Base-by-base conservation (phyloP, 805 yeast species). In the Cyberlindnera suaveolens region DNA sequence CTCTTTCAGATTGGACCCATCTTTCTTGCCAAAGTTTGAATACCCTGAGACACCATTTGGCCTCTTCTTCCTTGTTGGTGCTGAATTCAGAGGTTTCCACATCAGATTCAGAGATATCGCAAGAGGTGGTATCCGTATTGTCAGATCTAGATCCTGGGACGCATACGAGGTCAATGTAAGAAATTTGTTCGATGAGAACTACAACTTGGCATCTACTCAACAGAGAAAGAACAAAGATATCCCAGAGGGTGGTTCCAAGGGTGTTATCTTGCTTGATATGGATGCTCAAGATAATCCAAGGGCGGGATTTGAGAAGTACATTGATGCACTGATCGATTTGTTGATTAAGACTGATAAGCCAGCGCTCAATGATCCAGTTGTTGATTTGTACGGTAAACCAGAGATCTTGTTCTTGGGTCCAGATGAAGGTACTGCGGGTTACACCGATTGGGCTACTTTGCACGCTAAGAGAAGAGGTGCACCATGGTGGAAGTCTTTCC, bases 211-310 rank as follows among this genome's bases (percentile, higher is more conserved):
- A 34, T 78, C 82, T 43, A 91, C 99, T 36, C 99, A 91, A 68
- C 99, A 93, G 70, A 77, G 91, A 53, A 91, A 91, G 68, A 93
- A 91, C 70, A 91, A 91, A 71, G 99, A 91, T 70, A 93, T 91
- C 46, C 98, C 99, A 39, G 99, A 91, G 72, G 98, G 99, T 62
- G 99, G 99, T 31, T 87, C 97, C 34, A 91, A 91, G 65, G 99
- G 99, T 69, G 99, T 93, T 38, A 85, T 93, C 44, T 74, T 91
- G 57, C 73, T 91, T 53, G 90, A 84, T 58, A 49, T 64, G 41
- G 70, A 69, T 35, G 83, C 88, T 18, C 95, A 85, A 64, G 85
- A 78, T 34, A 78, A 82, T 58, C 88, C 95, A 40, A 79, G 80
- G 51, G 81, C 85, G 44, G 86, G 96, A 29, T 91, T 93, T 65